Base-by-base conservation (phyloP, 805 yeast genomes). In the Saccharomycopsis vini region DNA sequence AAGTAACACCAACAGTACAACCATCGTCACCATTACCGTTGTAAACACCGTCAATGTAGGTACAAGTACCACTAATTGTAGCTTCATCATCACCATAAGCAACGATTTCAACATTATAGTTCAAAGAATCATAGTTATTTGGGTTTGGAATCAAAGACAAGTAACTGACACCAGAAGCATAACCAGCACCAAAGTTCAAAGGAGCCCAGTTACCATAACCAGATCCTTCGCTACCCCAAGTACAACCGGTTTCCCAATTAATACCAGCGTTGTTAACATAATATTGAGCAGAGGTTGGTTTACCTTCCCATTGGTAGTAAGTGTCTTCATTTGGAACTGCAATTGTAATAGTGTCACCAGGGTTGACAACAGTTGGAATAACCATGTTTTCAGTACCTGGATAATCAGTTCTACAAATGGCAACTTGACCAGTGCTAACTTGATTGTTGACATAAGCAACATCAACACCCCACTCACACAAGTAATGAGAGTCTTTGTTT, bases 111-210 rank as follows among this genome's bases (percentile, higher is more conserved):
- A 84, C 82, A 57, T 79, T 80, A 71, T 63, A 83, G 72, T 79
- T 81, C 44, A 81, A 73, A 45, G 89, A 68, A 18, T 72, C 61
- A 19, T 61, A 53, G 73, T 85, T 86, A 78, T 89, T 88, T 59
- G 97, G 95, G 31, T 90, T 90, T 66, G 96, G 96, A 67, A 88
- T 86, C 66, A 90, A 70, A 5, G 96, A 86, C 56, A 90, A 67
- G 74, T 86, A 89, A 43, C 95, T 71, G 56, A 77, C 69, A 47
- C 72, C 72, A 54, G 61, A 64, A 49, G 84, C 69, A 66, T 73
- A 71, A 60, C 97, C 97, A 41, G 97, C 87, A 64, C 98, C 98
- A 57, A 92, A 72, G 67, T 81, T 85, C 54, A 90, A 72, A 56
- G 97, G 81, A 39, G 82, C 80, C 85, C 86, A 81, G 75, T 81